Evolutionary conservation across 2,329 filamentous ascomycete species (phyloP).

Genomic region (Colletotrichum karsti): DNA sequence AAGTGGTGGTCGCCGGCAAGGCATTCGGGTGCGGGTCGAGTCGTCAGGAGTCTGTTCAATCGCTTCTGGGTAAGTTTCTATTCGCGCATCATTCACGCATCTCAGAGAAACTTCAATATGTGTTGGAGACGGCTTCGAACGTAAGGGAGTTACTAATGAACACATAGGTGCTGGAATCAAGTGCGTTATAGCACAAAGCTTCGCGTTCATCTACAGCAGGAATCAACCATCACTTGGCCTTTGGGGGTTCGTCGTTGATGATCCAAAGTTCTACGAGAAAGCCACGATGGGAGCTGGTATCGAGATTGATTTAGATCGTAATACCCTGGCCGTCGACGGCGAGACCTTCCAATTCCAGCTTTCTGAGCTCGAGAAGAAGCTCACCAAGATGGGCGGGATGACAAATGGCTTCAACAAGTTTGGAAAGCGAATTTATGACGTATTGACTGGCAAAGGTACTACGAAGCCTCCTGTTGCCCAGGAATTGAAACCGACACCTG

Average conservation of each 20-base stretch:
- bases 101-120: too few relatives aligned
- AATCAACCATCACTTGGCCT: constrained; percentile 55
- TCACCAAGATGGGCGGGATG: constrained; percentile 46
- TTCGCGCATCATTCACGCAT: too few relatives aligned
- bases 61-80: constrained; percentile 39
- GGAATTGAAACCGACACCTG: background rate
- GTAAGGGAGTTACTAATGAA: background rate
- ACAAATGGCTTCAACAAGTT: constrained; percentile 47
- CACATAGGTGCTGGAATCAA: constrained; percentile 42
- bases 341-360: constrained; percentile 42
- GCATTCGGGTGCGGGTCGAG: constrained; percentile 56
- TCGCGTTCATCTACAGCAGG: constrained; percentile 54
- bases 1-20: constrained; percentile 53
- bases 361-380: constrained; percentile 46
- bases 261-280: constrained; percentile 46
- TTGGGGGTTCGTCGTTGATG: constrained; percentile 48
- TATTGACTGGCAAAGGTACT: background rate
- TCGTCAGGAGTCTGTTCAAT: constrained; percentile 51
- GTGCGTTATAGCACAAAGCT: constrained; percentile 53
- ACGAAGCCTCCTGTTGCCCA: background rate
- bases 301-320: constrained; percentile 41
- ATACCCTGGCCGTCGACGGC: constrained; percentile 30
- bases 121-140: too few relatives aligned
- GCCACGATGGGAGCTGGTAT: constrained; percentile 44
- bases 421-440: constrained; percentile 37